phyloP scores from a whole-genome alignment of 352 stramenopile genomes.

The Globisporangium lucens region DNA sequence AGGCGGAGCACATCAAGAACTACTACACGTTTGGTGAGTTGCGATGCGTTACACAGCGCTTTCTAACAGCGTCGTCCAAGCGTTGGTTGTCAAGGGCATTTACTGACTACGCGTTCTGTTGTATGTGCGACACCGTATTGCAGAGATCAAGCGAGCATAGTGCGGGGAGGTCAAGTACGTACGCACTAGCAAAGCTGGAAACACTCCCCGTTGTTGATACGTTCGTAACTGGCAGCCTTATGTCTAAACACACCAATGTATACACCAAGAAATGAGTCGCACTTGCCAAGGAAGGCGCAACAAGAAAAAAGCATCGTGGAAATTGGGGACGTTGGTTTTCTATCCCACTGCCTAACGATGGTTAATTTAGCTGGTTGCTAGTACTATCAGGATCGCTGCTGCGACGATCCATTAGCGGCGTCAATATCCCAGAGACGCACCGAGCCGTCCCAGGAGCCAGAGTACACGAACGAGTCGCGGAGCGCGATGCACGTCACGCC shows the following conservation, averaged over 20 bases:
- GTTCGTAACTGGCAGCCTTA: too few species aligned
- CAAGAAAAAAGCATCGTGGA: too few species aligned
- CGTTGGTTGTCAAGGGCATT: neutral
- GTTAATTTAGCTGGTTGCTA: neutral
- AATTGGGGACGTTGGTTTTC: neutral
- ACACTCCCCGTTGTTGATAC: neutral
- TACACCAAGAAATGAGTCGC: too few species aligned
- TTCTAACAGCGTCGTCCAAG: too few species aligned
- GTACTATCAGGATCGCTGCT: neutral
- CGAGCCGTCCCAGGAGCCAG: slow-evolving; percentile 71
- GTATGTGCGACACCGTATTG: neutral
- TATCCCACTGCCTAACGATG: neutral
- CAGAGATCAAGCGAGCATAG: slow-evolving; percentile 65
- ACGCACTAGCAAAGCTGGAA: neutral
- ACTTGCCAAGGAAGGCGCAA: too few species aligned
- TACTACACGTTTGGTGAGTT: slow-evolving; percentile 77
- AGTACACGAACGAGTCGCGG: slow-evolving; percentile 63
- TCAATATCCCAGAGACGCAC: slow-evolving; percentile 72
- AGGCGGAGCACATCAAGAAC: slow-evolving; percentile 61
- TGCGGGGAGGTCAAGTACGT: neutral
- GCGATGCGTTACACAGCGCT: neutral
- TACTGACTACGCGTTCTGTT: slow-evolving; percentile 3
- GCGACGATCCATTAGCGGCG: neutral
- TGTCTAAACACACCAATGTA: too few species aligned
- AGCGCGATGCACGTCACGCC: slow-evolving; percentile 65